Percentiles rank a stretch among this genome's conserved stretches.
phyloP scores from a whole-genome alignment of 2,329 filamentous ascomycete species.

The Talaromyces marneffei region DNA sequence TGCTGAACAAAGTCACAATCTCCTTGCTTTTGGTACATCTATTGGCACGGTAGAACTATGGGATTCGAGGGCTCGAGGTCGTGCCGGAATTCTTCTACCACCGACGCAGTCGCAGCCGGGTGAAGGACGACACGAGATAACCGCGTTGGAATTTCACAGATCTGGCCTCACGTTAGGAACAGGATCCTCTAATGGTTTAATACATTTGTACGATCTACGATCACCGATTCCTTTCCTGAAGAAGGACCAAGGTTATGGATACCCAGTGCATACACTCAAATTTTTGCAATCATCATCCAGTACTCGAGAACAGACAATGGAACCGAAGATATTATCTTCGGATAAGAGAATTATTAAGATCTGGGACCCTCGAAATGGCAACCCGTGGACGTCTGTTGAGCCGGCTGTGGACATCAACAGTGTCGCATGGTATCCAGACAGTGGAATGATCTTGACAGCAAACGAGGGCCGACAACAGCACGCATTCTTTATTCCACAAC shows the following conservation, averaged over 20 bases:
- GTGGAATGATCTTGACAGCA: conserved; percentile 90
- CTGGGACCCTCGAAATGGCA: conserved; percentile 77
- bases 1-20: conserved; percentile 81
- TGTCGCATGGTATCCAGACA: conserved; percentile 86
- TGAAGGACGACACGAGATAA: conserved; percentile 58
- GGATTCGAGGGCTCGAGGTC: conserved; percentile 78
- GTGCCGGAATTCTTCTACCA: conserved; percentile 68
- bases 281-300: conserved; percentile 61
- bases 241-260: conserved; percentile 95
- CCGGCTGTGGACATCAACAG: conserved; percentile 91
- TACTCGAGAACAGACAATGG: conserved; percentile 62
- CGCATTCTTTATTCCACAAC: conserved; percentile 87
- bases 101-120: conserved; percentile 38
- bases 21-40: conserved; percentile 89
- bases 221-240: conserved; percentile 77
- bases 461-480: conserved; percentile 96
- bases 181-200: conserved; percentile 79
- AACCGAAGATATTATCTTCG: conserved; percentile 76
- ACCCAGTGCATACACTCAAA: conserved; percentile 77
- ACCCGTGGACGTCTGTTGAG: conserved; percentile 92
- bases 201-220: conserved; percentile 87
- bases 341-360: conserved; percentile 97
- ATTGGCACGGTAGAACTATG: conserved; percentile 96
- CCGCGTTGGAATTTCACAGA: conserved; percentile 76
- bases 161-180: conserved; percentile 80